Percentiles rank a stretch among this genome's conserved stretches.
These are phyloP conservation scores for Litchi chinensis DNA, from an alignment of 345 rosid genomes.

Conservation along the genomic window DNA sequence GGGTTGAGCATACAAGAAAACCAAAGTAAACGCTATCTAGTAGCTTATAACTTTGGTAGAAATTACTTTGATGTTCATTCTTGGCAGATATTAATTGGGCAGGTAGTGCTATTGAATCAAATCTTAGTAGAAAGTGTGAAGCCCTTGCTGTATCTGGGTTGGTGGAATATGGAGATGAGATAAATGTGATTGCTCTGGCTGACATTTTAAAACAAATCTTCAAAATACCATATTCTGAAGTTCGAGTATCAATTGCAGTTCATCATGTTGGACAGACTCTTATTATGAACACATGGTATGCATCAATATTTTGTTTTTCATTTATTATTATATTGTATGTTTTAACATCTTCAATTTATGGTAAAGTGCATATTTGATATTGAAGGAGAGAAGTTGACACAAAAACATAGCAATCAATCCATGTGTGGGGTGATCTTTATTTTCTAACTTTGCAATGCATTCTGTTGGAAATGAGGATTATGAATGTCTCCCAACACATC, in stretches of 20 bases:
- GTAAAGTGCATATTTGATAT: conserved; percentile 71
- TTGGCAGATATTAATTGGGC: conserved; percentile 69
- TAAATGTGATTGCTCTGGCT: conserved; percentile 85
- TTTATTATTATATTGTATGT: background rate
- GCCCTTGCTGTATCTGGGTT: conserved; percentile 92
- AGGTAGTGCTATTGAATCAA: conserved; percentile 61
- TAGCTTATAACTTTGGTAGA: conserved; percentile 1
- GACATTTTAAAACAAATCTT: conserved; percentile 93
- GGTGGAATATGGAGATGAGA: conserved; percentile 92
- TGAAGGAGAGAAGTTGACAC: conserved; percentile 83
- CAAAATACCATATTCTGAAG: conserved; percentile 92
- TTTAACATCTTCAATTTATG: conserved; percentile 14
- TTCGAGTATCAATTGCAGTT: conserved; percentile 90
- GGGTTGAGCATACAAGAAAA: background rate
- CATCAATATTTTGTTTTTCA: conserved; percentile 10
- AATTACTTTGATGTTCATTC: conserved; percentile 23
- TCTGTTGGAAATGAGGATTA: conserved; percentile 97
- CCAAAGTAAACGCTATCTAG: background rate
- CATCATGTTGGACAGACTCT: conserved; percentile 92
- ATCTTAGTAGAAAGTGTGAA: conserved; percentile 76
- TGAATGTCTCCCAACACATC: conserved; percentile 87
- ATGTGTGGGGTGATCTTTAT: conserved; percentile 83
- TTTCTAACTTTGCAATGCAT: conserved; percentile 96
- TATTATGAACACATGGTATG: conserved; percentile 80
- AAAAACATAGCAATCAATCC: conserved; percentile 74